Evolutionary conservation across 75 land plant species (phyloP).

Genomic region (Picea glauca): DNA sequence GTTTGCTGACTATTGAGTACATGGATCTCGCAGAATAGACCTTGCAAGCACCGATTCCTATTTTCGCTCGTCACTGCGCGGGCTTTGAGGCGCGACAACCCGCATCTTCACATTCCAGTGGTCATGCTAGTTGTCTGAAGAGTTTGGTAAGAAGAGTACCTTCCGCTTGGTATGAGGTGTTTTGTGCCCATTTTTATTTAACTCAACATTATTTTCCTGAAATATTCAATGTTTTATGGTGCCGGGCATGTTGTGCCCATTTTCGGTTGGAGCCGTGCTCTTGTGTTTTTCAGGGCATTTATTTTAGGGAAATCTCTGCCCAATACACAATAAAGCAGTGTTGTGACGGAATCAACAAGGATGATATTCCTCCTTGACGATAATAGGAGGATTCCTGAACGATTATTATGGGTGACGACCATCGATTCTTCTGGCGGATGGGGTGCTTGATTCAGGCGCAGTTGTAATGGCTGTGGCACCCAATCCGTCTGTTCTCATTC

Average conservation of each 20-base stretch:
- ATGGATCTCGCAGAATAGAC: too few relatives aligned
- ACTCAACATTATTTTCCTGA: constrained; percentile 9
- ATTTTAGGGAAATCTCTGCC: constrained; percentile 36
- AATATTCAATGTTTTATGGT: constrained; percentile 68
- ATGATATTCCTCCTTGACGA: constrained; percentile 13
- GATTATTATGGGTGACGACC: constrained; percentile 59
- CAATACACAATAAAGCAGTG: too few relatives aligned
- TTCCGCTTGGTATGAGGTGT: too few relatives aligned
- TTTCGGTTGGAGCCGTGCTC: constrained; percentile 38
- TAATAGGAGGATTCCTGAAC: constrained; percentile 59
- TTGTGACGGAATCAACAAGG: too few relatives aligned
- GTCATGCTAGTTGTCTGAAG: too few relatives aligned
- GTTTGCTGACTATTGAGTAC: too few relatives aligned
- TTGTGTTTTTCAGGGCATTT: constrained; percentile 47
- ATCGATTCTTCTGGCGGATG: constrained; percentile 54
- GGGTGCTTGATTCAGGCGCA: constrained; percentile 64
- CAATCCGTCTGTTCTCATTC: constrained; percentile 46
- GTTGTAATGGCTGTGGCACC: constrained; percentile 73
- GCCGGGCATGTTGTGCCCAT: constrained; percentile 81
- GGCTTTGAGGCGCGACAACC: too few relatives aligned
- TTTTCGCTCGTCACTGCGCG: too few relatives aligned
- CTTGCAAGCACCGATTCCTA: too few relatives aligned
- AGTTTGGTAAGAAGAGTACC: too few relatives aligned
- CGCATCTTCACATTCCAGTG: too few relatives aligned
- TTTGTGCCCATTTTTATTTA: too few relatives aligned